Base-by-base conservation (phyloP, 768 basidiomycete species). In the Chiua virens region DNA sequence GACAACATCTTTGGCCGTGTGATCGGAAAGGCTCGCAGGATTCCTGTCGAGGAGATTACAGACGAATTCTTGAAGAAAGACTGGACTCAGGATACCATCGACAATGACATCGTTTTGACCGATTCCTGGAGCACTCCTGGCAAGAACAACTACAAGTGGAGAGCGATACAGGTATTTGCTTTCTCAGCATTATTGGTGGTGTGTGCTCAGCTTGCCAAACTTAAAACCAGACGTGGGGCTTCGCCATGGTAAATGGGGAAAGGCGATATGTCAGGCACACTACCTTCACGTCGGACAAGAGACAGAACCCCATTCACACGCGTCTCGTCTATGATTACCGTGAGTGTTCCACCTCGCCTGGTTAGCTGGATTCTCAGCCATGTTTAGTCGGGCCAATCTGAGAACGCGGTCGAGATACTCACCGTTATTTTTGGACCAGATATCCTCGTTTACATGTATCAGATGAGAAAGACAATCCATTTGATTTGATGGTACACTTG, bases 251-350 rank as follows among this genome's bases (percentile, higher is more conserved):
- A 56, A 69, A 85, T 14, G 81, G 74, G 23, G 79, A 81, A 61
- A 79, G 83, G 58, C 73, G 83, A 52, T 82, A 88, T 57, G 72
- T 76, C 5, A 75, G 86, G 49, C 82, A 78, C 57, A 68, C 87
- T 54, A 75, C 77, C 54, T 89, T 89, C 66, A 81, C 77, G 6
- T 85, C 85, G 1, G 79, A 85, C 5, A 61, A 72, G 28, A 80
- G 72, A 10, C 78, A 85, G 57, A 78, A 80, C 7, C 59, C 69
- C 32, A 80, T 88, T 43, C 71, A 79, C 49, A 71, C 74, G 10
- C 78, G 74, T 37, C 63, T 89, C 34, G 73, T 85, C 18, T 90
- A 88, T 53, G 85, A 89, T 60, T 88, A 88, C 55, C 50, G 86
- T 87, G 46, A 67, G 85, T 70, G 1, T 14, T 25, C 40, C 10